phyloP scores from a whole-genome alignment of 768 basidiomycete species.

The Tulasnella sp. region DNA sequence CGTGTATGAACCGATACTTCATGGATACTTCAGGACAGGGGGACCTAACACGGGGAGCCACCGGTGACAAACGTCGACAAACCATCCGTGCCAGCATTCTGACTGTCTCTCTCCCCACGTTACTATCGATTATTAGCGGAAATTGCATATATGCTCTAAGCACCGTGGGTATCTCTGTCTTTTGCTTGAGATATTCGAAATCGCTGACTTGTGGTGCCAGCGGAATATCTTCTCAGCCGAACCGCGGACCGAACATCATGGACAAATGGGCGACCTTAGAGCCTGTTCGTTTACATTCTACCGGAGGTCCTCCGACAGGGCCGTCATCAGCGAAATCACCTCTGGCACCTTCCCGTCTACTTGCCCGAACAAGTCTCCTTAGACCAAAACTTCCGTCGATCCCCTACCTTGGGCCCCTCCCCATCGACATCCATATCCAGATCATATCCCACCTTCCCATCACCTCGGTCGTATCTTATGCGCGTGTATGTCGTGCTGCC shows the following conservation, averaged over 20 bases:
- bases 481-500: slow-evolving; percentile 61
- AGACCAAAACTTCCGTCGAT: neutral
- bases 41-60: neutral
- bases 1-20: neutral
- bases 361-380: slow-evolving; percentile 14
- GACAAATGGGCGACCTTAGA: slow-evolving; percentile 86
- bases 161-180: neutral
- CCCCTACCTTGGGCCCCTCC: slow-evolving; percentile 68
- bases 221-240: neutral
- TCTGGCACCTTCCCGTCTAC: slow-evolving; percentile 13
- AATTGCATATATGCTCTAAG: neutral
- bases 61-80: neutral
- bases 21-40: neutral
- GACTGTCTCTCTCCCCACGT: slow-evolving; percentile 10
- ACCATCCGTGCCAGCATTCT: neutral
- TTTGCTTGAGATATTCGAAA: neutral
- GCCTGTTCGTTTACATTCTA: slow-evolving; percentile 53
- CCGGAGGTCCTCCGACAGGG: slow-evolving; percentile 22
- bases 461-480: slow-evolving; percentile 75
- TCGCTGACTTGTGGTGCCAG: neutral
- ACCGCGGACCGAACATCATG: slow-evolving; percentile 44
- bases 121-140: neutral
- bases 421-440: slow-evolving; percentile 69
- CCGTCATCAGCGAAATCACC: slow-evolving; percentile 2
- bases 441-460: slow-evolving; percentile 72